A percentile compares a stretch with the other conserved stretches of the same genome.
Evolutionary conservation across 345 rosid genomes (phyloP).

Genomic region (Pseudoturritis turrita): DNA sequence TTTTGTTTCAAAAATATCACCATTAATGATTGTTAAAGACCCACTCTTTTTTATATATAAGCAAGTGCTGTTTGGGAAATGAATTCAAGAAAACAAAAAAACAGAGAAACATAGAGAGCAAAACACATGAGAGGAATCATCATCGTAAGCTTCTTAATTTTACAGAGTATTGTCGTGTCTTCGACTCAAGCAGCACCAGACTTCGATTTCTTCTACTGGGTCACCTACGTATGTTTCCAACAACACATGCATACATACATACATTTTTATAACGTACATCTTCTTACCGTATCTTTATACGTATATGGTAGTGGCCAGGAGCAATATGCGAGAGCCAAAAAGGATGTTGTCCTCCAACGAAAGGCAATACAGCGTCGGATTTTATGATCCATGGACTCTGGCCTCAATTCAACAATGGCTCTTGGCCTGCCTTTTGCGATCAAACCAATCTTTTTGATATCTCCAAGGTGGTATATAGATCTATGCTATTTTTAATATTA

Average conservation of each 20-base stretch:
- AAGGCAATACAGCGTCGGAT: conserved; percentile 57
- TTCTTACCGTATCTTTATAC: background rate
- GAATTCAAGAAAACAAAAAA: background rate
- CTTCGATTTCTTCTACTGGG: conserved; percentile 34
- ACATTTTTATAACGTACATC: background rate
- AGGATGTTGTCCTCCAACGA: conserved; percentile 74
- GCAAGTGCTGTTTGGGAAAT: background rate
- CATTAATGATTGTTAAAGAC: too few species aligned
- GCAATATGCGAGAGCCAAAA: conserved; percentile 56
- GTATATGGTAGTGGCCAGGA: conserved; percentile 70
- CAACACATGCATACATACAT: background rate
- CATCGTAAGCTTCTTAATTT: conserved; percentile 2
- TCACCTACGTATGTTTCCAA: conserved; percentile 23
- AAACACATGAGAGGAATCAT: conserved; percentile 21
- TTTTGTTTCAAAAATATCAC: too few species aligned
- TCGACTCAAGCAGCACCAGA: conserved; percentile 14
- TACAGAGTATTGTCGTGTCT: conserved; percentile 8
- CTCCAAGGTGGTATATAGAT: conserved; percentile 18
- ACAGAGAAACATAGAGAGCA: background rate
- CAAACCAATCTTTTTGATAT: conserved; percentile 28
- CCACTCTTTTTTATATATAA: background rate
- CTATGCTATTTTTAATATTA: too few species aligned
- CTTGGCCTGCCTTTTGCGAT: conserved; percentile 67
- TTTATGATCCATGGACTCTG: conserved; percentile 92
- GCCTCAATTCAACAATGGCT: conserved; percentile 78